Evolutionary conservation across 176 grass and related monocot species (phyloP), one percentile per base, ranked within the genome.

Genomic region (Avena atlantica): DNA sequence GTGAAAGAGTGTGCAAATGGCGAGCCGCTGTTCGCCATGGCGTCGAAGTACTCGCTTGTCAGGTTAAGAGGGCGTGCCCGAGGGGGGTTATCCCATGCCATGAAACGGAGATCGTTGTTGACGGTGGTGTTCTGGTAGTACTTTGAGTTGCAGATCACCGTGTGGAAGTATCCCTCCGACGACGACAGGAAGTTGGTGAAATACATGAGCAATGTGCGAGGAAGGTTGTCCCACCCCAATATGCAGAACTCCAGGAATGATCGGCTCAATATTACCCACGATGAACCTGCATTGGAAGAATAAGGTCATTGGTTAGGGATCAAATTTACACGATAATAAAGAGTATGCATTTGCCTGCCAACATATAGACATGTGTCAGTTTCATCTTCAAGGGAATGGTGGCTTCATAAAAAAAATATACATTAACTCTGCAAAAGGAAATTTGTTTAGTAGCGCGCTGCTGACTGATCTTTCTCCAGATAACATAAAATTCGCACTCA

Each of bases 81-180:
- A 67, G 93, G 92, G 5, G 93, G 92, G 5, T 81, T 90, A 69
- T 94, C 96, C 93, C 96, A 98, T 6, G 90, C 70, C 88, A 93
- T 94, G 87, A 96, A 98, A 31, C 89, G 96, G 48, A 98, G 82
- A 74, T 93, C 92, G 40, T 70, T 85, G 79, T 96, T 96, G 27
- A 98, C 40, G 11, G 96, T 96, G 45, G 96, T 98, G 81, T 98
- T 98, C 81, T 98, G 96, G 65, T 94, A 96, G 82, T 98, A 90
- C 66, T 94, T 91, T 14, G 96, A 98, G 86, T 98, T 98, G 92
- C 96, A 98, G 81, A 98, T 90, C 51, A 98, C 96, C 1, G 96
- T 98, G 79, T 98, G 96, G 82, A 98, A 98, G 76, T 98, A 98
- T 34, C 92, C 58, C 72, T 98, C 96, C 8, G 96, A 94, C 69